A percentile compares a stretch with the other conserved stretches of the same genome.
Evolutionary conservation across 148 eudicot species (phyloP).

Genomic region (Rhododendron mucronatum): DNA sequence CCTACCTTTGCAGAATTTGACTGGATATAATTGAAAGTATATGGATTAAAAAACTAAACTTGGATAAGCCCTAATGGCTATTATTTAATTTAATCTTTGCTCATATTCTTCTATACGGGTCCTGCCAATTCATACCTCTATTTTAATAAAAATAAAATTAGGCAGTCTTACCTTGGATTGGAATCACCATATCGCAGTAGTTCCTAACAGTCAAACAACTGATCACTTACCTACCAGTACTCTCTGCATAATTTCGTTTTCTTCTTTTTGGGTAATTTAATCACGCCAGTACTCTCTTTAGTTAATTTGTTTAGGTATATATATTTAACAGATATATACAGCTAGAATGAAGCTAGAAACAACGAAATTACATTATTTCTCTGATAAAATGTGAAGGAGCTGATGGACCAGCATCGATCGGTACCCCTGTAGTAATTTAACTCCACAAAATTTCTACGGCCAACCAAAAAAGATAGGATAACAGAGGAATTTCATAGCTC

Average conservation of each 20-base stretch:
- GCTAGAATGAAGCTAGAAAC: too few species aligned
- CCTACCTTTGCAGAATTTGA: not conserved
- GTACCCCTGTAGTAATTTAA: too few species aligned
- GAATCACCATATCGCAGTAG: not conserved
- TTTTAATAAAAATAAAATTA: not conserved
- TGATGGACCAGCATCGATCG: too few species aligned
- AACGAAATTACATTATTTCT: too few species aligned
- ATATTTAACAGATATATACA: too few species aligned
- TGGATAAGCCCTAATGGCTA: not conserved
- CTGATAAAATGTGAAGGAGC: too few species aligned
- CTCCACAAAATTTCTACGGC: too few species aligned
- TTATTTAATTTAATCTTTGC: not conserved
- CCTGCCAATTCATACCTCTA: not conserved
- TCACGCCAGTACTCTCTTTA: not conserved
- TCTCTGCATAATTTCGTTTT: not conserved
- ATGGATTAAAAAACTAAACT: not conserved
- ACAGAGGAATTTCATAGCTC: too few species aligned
- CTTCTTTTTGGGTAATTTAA: not conserved
- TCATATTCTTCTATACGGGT: not conserved
- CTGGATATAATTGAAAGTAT: not conserved
- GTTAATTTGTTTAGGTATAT: too few species aligned
- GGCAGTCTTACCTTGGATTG: not conserved
- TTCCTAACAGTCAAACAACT: conserved; percentile 6
- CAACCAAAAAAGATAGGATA: too few species aligned
- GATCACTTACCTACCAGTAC: not conserved